Evolutionary conservation across 768 basidiomycete genomes (phyloP).

Genomic region (Pleurotus ostreatus): DNA sequence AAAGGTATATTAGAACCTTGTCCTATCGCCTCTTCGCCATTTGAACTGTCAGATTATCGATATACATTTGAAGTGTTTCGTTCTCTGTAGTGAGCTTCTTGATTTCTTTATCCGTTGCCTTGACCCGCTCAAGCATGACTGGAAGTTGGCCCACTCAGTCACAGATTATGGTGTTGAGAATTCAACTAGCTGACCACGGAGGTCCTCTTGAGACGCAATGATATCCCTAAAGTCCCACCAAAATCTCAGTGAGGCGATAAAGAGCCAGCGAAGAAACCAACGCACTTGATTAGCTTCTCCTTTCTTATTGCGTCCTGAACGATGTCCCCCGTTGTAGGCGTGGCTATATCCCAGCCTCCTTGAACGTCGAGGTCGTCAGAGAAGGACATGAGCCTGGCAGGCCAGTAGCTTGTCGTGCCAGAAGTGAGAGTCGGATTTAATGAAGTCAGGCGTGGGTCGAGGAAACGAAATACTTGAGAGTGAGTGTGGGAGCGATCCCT

Average conservation of each 20-base stretch:
- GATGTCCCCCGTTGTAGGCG: slow-evolving; percentile 50
- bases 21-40: slow-evolving; percentile 70
- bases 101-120: slow-evolving; percentile 71
- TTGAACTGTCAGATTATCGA: slow-evolving; percentile 84
- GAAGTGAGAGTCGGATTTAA: too few relatives aligned
- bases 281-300: slow-evolving; percentile 74
- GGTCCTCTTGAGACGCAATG: slow-evolving; percentile 67
- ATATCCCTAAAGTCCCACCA: slow-evolving; percentile 56
- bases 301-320: slow-evolving; percentile 76
- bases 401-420: too few relatives aligned
- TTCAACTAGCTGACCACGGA: slow-evolving; percentile 49
- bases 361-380: slow-evolving; percentile 35
- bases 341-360: slow-evolving; percentile 46
- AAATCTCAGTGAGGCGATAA: background rate
- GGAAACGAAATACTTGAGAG: too few relatives aligned
- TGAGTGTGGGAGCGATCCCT: background rate
- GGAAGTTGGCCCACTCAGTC: background rate
- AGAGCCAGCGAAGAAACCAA: slow-evolving; percentile 4
- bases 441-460: background rate
- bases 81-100: slow-evolving; percentile 79
- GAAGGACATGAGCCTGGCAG: slow-evolving; percentile 37
- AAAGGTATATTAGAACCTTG: too few relatives aligned
- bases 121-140: slow-evolving; percentile 69
- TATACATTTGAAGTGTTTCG: slow-evolving; percentile 82
- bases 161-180: too few relatives aligned